Evolutionary conservation across 2,329 filamentous ascomycete species (phyloP), one percentile per base, ranked within the genome.

Genomic region (Chaetomiaceae sp.): DNA sequence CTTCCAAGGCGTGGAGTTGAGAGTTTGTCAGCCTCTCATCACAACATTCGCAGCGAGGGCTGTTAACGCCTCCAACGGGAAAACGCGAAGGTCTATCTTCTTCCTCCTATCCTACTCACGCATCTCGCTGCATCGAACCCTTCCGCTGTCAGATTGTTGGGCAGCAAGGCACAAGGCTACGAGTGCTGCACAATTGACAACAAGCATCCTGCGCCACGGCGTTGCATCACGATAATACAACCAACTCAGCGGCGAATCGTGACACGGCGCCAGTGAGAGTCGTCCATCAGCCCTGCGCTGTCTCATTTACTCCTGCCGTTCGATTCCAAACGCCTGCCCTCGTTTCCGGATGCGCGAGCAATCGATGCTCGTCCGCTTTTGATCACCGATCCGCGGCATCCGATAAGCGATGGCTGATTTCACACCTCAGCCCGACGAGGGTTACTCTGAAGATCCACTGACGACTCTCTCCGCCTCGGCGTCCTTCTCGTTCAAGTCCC

Each of bases 371-470:
- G 37, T 42, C 38, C 25, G 33, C 40, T n/a, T 34, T 29, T 39
- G 38, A 51, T n/a, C 47, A 55, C 40, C 8, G 29, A 48, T 31
- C 14, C 19, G 20, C 40, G 14, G 23, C 45, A 20, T 29, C 44
- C 37, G 44, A 31, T 47, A 19, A 55, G 48, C 49, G 45, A 64
- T 63, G 62, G 58, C 61, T 42, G 55, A 57, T 53, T 64, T 62
- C 55, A 49, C 55, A 43, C 49, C 61, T 55, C 76, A 84, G 68
- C 80, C 90, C 54, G 89, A 95, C 72, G 90, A 95, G 72, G 90
- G 90, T 64, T 95, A 94, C 69, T 91, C 89, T 6, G 89, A 94
- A 68, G 88, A 91, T 61, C 80, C 80, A 54, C 70, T 83, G 48
- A 78, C 76, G 60, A 69, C 50, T 55, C 62, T 63, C 40, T 65